Conservation (phyloP, 2,329 filamentous ascomycete species). For the Verticillium longisporum region DNA sequence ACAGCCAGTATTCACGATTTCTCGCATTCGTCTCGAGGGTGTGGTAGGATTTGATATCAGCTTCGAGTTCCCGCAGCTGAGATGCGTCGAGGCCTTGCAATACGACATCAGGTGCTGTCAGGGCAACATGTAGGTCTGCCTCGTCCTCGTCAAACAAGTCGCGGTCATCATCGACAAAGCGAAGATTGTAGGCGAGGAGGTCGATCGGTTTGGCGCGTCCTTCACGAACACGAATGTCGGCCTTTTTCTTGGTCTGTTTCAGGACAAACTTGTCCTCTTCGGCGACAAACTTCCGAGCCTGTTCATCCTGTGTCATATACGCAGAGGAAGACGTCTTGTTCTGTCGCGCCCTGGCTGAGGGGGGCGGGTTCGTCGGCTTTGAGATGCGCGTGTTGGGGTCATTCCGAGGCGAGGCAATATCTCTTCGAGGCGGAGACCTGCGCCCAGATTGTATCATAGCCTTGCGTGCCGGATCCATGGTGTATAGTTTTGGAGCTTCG, state of each 20-base stretch:
- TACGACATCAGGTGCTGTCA: constrained; percentile 74
- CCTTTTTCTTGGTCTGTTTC: constrained; percentile 96
- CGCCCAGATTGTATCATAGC: constrained; percentile 43
- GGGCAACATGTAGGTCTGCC: constrained; percentile 62
- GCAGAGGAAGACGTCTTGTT: constrained; percentile 23
- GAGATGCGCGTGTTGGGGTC: constrained; percentile 50
- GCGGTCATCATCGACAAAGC: constrained; percentile 78
- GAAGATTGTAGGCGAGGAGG: constrained; percentile 83
- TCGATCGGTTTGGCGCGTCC: constrained; percentile 89
- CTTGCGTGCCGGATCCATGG: constrained; percentile 48
- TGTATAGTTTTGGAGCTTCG: constrained; percentile 5
- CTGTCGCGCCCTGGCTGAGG: constrained; percentile 18
- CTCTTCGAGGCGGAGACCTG: constrained; percentile 28
- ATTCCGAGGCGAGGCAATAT: constrained; percentile 48
- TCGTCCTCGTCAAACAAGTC: constrained; percentile 84
- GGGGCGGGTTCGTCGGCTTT: constrained; percentile 35
- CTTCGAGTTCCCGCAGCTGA: constrained; percentile 69
- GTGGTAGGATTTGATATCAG: constrained; percentile 74
- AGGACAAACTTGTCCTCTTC: constrained; percentile 95
- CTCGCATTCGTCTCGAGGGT: constrained; percentile 69
- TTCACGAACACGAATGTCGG: constrained; percentile 87
- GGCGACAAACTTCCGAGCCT: constrained; percentile 77
- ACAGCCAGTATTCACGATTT: constrained; percentile 89
- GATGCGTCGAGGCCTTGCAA: constrained; percentile 64
- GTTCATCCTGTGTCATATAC: constrained; percentile 67